Evolutionary conservation across 2,329 filamentous ascomycete species (phyloP), one percentile per base, ranked within the genome.

Genomic region (Ophiobolus disseminans): DNA sequence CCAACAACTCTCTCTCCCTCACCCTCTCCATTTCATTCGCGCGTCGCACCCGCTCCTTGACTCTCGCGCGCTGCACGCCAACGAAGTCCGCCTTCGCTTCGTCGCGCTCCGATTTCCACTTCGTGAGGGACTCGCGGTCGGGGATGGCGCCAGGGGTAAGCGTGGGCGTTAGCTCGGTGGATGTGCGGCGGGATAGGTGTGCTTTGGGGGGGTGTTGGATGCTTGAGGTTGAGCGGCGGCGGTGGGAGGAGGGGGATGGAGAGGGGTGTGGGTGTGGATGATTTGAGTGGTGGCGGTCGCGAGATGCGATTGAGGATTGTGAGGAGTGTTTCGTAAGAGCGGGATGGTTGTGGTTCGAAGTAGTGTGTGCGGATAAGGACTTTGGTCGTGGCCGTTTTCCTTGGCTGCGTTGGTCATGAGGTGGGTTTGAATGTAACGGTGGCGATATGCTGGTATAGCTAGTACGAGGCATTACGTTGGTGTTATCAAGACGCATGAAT

Each of bases 1-100:
- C 21, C 9, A 57, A 37, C 32, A 66, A 41, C 34, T 63, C 65
- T 38, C 49, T 57, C 35, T 64, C 64, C 39, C 41, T 63, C 49
- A 63, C 55, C 16, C 50, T 23, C 39, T 71, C 66, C 35, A 65
- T 48, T 49, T 65, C 63, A 46, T 70, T 69, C 20, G 64, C 68
- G 13, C 61, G 50, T 36, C 56, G 50, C 4, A 69, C 65, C 16
- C 62, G 46, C 45, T 68, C 65, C 23, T 54, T 53, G 30, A 66
- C 57, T 26, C 48, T 54, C 20, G 57, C 60, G 28, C 59, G 53
- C 16, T 53, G 50, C 20, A 52, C 19, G 19, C 23, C 25, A 13
- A 49, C 19, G 13, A 45, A 36, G 2, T 43, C 43, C 5, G 36
- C 41, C 23, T 50, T 54, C 3, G 45, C 57, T 36, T 53, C 46